A percentile compares a stretch with the other conserved stretches of the same genome.
phyloP scores from a whole-genome alignment of 2,329 filamentous ascomycete genomes.

The Aspergillus persii region DNA sequence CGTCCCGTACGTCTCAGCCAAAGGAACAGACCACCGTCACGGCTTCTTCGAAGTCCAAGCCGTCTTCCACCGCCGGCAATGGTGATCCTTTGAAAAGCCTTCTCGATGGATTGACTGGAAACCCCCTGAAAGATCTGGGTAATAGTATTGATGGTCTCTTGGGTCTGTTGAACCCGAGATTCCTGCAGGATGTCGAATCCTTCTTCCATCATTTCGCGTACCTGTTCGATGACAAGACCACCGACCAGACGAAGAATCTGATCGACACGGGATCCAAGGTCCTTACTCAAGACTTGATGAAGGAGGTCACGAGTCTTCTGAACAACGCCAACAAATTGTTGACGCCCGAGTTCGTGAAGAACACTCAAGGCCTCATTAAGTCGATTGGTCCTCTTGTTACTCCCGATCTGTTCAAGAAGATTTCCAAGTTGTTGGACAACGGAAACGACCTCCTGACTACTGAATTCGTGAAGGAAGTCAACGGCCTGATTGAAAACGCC shows the following conservation, averaged over 20 bases:
- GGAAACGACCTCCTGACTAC: constrained; percentile 21
- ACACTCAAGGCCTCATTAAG: constrained; percentile 23
- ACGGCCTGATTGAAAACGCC: constrained; percentile 29
- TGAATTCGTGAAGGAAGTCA: constrained; percentile 29
- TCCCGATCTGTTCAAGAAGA: constrained; percentile 15
- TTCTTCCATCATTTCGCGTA: constrained; percentile 36
- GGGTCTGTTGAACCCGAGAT: constrained; percentile 28
- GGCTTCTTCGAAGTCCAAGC: neutral
- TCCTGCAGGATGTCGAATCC: constrained; percentile 31
- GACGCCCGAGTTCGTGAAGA: constrained; percentile 22
- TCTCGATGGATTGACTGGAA: constrained; percentile 14
- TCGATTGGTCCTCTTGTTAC: constrained; percentile 16
- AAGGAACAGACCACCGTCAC: neutral
- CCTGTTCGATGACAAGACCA: constrained; percentile 32
- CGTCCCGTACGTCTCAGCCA: neutral
- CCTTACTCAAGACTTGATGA: constrained; percentile 26
- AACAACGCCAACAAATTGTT: constrained; percentile 18
- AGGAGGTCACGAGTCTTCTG: constrained; percentile 21
- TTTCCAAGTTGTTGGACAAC: constrained; percentile 15
- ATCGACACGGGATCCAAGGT: constrained; percentile 24
- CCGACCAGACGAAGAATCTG: constrained; percentile 28
- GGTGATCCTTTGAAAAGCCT: constrained; percentile 2
- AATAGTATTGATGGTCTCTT: constrained; percentile 35
- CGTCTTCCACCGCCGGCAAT: constrained; percentile 2
- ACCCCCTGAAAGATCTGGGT: constrained; percentile 17